Conservation (phyloP, 805 yeast species). For the Yarrowia hollandica region DNA sequence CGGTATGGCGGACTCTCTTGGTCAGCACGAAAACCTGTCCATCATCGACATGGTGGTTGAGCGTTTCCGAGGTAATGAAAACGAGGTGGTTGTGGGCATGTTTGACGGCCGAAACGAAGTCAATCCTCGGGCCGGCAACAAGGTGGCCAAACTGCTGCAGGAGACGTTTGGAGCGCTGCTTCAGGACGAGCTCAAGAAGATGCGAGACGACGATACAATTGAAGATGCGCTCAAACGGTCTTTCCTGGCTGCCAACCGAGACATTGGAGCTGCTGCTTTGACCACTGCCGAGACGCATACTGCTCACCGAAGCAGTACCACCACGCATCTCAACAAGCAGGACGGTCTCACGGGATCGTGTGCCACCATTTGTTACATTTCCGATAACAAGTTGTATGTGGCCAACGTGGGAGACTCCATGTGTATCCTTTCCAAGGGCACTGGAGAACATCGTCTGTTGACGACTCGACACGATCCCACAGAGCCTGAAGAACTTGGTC, state of each 20-base stretch:
- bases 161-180: slow-evolving; percentile 66
- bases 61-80: slow-evolving; percentile 79
- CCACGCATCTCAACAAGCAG: slow-evolving; percentile 56
- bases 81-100: slow-evolving; percentile 76
- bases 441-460: slow-evolving; percentile 74
- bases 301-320: slow-evolving; percentile 54
- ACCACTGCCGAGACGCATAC: slow-evolving; percentile 41
- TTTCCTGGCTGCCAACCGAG: slow-evolving; percentile 76
- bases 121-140: slow-evolving; percentile 41
- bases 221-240: slow-evolving; percentile 80
- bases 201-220: slow-evolving; percentile 51
- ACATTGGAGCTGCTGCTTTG: slow-evolving; percentile 57
- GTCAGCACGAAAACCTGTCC: slow-evolving; percentile 59
- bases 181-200: slow-evolving; percentile 60
- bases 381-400: slow-evolving; percentile 65
- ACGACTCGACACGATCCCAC: slow-evolving; percentile 86
- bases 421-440: slow-evolving; percentile 73
- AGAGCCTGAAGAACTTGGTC: slow-evolving; percentile 57
- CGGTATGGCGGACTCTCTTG: slow-evolving; percentile 89
- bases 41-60: slow-evolving; percentile 85
- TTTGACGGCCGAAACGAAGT: slow-evolving; percentile 74
- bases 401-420: slow-evolving; percentile 92
- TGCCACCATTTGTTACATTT: slow-evolving; percentile 76
- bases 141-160: slow-evolving; percentile 68
- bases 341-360: slow-evolving; percentile 84